Evolutionary conservation across 2,329 filamentous ascomycete species (phyloP), one percentile per base, ranked within the genome.

Genomic region (Fusarium guadeloupense): DNA sequence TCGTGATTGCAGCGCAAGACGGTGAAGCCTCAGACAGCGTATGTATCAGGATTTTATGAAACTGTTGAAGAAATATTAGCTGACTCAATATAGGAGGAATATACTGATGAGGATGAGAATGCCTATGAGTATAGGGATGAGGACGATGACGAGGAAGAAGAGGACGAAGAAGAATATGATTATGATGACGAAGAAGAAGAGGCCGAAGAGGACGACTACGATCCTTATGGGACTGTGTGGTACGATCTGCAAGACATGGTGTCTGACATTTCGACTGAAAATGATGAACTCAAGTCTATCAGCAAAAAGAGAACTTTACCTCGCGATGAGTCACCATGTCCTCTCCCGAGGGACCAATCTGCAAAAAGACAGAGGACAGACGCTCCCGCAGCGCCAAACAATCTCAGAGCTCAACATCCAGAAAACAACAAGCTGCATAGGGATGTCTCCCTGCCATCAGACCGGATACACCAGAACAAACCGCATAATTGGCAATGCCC

Each of bases 21-120:
- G 12, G 23, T 52, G 6, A 39, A 64, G 10, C 30, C 59, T 13
- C 52, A 54, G 21, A 38, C 59, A 57, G 60, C 20, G 64, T 68
- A 67, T 30, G 61, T 38, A 40, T 35, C 23, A 12, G n/a, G 28
- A 31, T 14, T 31, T 6, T 7, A 13, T n/a, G 28, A 43, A 20
- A 31, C 28, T n/a, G 13, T n/a, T 6, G 13, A n/a, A 13, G 13
- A 31, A 31, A 31, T n/a, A n/a, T n/a, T 5, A 9, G 20, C 61
- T 67, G 41, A 67, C 35, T 38, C 33, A 25, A 14, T 34, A 5
- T 47, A 69, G 66, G 62, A 65, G 26, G 64, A 65, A 30, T 66
- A 63, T 44, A 50, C 62, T 19, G 54, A 57, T 14, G 51, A 50
- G 4, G 44, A 45, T 17, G 59, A 62, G 9, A 34, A 64, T 7